Conservation (phyloP, 345 rosid species). For the Rhodamnia rubescens region DNA sequence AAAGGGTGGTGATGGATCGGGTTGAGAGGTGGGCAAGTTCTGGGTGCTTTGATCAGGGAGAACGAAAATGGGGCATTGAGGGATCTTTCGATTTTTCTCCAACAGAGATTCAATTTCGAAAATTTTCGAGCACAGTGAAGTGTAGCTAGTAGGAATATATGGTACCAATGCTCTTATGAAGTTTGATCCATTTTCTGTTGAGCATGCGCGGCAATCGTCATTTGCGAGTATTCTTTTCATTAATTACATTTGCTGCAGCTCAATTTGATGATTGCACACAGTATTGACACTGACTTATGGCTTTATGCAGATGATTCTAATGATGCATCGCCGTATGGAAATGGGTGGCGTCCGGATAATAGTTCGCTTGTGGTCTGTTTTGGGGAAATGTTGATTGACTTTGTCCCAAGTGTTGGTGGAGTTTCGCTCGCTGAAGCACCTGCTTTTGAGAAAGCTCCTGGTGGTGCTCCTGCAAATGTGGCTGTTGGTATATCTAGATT, state of each 20-base stretch:
- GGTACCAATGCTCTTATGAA: neutral
- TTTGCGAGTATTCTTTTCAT: neutral
- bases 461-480: slow-evolving; percentile 99
- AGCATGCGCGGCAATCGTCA: neutral
- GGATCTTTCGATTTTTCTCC: neutral
- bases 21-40: neutral
- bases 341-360: slow-evolving; percentile 1
- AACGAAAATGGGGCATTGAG: neutral
- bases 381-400: slow-evolving; percentile 95
- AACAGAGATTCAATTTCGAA: neutral
- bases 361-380: slow-evolving; percentile 62
- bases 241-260: neutral
- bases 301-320: slow-evolving; percentile 18
- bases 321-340: slow-evolving; percentile 11
- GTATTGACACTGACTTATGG: neutral
- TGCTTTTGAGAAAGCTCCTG: slow-evolving; percentile 92
- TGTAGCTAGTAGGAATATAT: neutral
- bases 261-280: neutral
- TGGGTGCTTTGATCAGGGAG: neutral
- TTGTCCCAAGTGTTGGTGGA: slow-evolving; percentile 79
- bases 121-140: neutral
- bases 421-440: slow-evolving; percentile 96
- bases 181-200: neutral
- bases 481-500: slow-evolving; percentile 84
- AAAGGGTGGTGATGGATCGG: neutral